Evolutionary conservation across 2,329 filamentous ascomycete genomes (phyloP), one percentile per base, ranked within the genome.

Genomic region (Lachnellula occidentalis): DNA sequence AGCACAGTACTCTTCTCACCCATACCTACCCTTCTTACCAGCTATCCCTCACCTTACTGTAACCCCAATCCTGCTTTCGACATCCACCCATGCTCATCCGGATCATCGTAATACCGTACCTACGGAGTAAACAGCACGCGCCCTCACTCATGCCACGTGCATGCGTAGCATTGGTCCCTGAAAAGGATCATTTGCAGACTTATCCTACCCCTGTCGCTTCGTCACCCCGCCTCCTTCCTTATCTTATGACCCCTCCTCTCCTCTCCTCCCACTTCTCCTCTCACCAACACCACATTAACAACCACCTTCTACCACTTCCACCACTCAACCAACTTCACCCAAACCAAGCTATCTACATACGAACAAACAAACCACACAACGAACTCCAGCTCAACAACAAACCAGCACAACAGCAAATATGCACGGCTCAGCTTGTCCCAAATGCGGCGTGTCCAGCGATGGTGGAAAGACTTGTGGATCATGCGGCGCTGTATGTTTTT

Each of bases 401-500:
- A 21, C 12, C 22, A 37, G 36, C 34, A 19, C 7, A 45, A 51
- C 22, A 55, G 47, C 21, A 48, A 67, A 61, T 19, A 67, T 66
- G 64, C 65, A 67, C 64, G 65, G 62, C 17, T 24, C 56, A 9
- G 54, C 50, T 39, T 67, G 64, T 53, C 65, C 66, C 41, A 66
- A 64, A 56, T 66, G 64, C 49, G 64, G 65, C 50, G 63, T 62
- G 21, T 43, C 58, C 7, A 42, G 54, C 46, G 57, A 63, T 36
- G 60, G 62, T 34, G 45, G 39, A 17, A 67, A 66, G 64, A 64
- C 58, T 53, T 67, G 65, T 47, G 52, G 55, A 22, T 58, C 56
- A 48, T 67, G 65, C 42, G 65, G 65, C 53, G 64, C 64, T 61
- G 65, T 67, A 55, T 48, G 64, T 9, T n/a, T n/a, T n/a, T n/a